Evolutionary conservation across 371 early-diverging fungal genomes (phyloP).

Genomic region (Circinella umbellata): DNA sequence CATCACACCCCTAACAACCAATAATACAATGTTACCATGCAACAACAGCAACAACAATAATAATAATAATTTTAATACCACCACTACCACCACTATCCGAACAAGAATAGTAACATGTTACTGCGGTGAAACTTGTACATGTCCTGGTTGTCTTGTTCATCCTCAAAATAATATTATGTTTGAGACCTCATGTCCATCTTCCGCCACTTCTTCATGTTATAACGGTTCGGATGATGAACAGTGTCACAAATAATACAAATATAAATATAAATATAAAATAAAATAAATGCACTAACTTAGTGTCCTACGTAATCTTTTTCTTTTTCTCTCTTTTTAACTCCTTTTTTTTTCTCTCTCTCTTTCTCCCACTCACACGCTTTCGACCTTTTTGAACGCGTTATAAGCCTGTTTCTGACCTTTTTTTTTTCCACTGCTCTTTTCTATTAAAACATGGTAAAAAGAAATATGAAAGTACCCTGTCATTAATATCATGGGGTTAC

Average conservation of each 20-base stretch:
- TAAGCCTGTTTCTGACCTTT: too few relatives aligned
- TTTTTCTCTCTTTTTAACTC: conserved; percentile 3
- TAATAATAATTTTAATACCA: too few relatives aligned
- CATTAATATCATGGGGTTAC: too few relatives aligned
- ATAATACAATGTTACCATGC: neutral
- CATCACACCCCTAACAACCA: conserved; percentile 40
- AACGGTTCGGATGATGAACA: conserved; percentile 9
- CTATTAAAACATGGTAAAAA: too few relatives aligned
- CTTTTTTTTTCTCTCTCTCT: conserved; percentile 5
- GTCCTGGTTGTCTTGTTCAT: conserved; percentile 36
- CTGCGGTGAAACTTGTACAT: conserved; percentile 25
- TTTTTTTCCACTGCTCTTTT: neutral
- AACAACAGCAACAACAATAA: too few relatives aligned
- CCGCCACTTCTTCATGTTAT: conserved; percentile 10
- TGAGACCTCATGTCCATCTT: conserved; percentile 7
- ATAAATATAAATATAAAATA: neutral
- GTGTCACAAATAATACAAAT: neutral
- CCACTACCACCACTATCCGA: conserved; percentile 5
- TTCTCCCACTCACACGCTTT: too few relatives aligned
- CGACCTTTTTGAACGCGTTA: too few relatives aligned
- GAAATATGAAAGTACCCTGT: too few relatives aligned
- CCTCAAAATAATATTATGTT: conserved; percentile 12
- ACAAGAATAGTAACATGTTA: conserved; percentile 34
- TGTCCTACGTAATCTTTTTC: neutral
- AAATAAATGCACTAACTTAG: neutral